Conservation (phyloP, 768 basidiomycete species). For the Zangia roseola region DNA sequence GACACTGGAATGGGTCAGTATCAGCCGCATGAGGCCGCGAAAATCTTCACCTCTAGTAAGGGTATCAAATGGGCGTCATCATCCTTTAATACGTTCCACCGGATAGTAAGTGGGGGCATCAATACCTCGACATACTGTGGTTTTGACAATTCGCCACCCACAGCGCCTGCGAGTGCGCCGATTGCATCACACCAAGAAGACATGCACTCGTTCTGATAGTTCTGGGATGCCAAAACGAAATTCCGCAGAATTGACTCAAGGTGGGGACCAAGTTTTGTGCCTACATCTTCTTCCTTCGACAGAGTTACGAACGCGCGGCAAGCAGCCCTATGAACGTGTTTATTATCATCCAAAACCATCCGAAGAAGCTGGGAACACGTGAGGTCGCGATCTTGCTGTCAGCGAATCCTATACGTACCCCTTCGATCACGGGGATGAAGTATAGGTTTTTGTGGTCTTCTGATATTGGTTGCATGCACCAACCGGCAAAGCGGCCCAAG, state of each 20-base stretch:
- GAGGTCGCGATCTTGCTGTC: neutral
- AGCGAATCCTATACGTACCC: conserved; percentile 53
- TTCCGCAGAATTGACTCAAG: conserved; percentile 94
- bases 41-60: conserved; percentile 76
- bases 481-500: conserved; percentile 95
- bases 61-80: conserved; percentile 93
- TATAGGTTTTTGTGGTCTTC: conserved; percentile 87
- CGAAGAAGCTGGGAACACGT: conserved; percentile 69
- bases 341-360: conserved; percentile 98
- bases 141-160: conserved; percentile 84
- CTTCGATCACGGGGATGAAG: conserved; percentile 98
- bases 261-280: conserved; percentile 83
- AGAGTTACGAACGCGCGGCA: conserved; percentile 98
- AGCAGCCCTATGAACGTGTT: conserved; percentile 98
- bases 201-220: conserved; percentile 99
- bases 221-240: conserved; percentile 92
- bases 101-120: conserved; percentile 90
- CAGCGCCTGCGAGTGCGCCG: conserved; percentile 95
- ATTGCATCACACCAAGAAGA: conserved; percentile 98
- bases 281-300: conserved; percentile 99
- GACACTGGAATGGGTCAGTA: conserved; percentile 57
- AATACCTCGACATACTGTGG: conserved; percentile 88
- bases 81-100: conserved; percentile 89
- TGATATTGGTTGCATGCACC: conserved; percentile 85
- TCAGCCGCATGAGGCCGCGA: conserved; percentile 1